These are phyloP conservation scores for Prosopis cineraria DNA, from an alignment of 306 rosid species.

Conservation along the genomic window DNA sequence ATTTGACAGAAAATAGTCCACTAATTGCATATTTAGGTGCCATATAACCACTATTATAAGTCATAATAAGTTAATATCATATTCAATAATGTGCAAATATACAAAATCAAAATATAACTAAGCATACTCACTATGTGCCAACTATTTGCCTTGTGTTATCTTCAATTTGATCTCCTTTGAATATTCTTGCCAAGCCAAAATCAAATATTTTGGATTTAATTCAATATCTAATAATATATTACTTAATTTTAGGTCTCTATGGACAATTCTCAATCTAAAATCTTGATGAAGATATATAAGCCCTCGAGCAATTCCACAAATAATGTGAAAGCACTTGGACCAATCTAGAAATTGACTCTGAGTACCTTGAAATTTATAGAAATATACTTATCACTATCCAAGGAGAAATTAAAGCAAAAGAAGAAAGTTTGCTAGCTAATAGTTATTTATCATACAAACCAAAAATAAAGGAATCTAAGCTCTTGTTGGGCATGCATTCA, in stretches of 20 bases:
- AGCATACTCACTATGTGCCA: no score
- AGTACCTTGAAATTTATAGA: background rate
- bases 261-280: background rate
- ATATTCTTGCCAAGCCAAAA: no score
- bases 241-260: background rate
- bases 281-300: background rate
- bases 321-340: background rate
- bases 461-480: background rate
- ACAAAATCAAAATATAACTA: no score
- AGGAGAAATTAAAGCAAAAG: background rate
- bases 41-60: background rate
- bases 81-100: no score
- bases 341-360: background rate
- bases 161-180: background rate
- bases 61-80: no score
- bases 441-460: background rate
- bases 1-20: no score
- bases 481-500: background rate
- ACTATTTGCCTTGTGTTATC: background rate
- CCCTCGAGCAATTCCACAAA: background rate
- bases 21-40: background rate
- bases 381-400: background rate
- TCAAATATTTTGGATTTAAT: no score
- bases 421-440: background rate
- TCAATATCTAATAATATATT: background rate